phyloP scores from a whole-genome alignment of 148 eudicot genomes.

The Cornus florida region DNA sequence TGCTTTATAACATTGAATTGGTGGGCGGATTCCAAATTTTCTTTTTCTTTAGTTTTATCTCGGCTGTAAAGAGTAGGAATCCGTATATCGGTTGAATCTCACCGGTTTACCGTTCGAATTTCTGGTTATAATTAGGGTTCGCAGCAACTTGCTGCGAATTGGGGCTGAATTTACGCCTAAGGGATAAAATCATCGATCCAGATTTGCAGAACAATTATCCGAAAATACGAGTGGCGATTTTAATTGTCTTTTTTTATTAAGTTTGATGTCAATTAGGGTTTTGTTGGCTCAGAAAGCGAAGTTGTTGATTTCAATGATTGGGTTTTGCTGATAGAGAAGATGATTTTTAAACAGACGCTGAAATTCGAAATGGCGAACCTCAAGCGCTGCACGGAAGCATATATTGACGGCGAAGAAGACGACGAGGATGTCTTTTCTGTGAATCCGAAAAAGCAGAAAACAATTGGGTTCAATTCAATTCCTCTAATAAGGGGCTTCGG shows the following conservation, averaged over 20 bases:
- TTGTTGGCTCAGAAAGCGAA: not conserved
- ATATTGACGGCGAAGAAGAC: conserved; percentile 21
- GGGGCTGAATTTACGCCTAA: not conserved
- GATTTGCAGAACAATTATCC: not conserved
- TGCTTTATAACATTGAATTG: not conserved
- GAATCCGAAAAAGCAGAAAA: conserved; percentile 36
- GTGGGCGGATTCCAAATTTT: not conserved
- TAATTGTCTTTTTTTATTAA: not conserved
- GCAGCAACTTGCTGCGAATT: not conserved
- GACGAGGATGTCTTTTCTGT: conserved; percentile 13
- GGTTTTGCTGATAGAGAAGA: conserved; percentile 11
- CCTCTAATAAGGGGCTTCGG: not conserved
- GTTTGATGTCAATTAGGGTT: conserved; percentile 31
- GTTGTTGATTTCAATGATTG: not conserved
- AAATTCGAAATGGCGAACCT: conserved; percentile 39
- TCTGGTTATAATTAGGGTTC: not conserved
- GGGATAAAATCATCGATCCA: not conserved
- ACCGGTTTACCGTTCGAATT: not conserved
- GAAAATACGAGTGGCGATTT: not conserved
- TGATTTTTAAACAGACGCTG: conserved; percentile 29
- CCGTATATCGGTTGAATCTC: not conserved
- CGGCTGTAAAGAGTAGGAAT: not conserved
- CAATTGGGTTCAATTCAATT: conserved; percentile 6
- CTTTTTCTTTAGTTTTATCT: not conserved
- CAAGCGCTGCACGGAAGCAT: conserved; percentile 31